Conservation (phyloP, 169 alveolate species). For the Amoebophrya sp. region DNA sequence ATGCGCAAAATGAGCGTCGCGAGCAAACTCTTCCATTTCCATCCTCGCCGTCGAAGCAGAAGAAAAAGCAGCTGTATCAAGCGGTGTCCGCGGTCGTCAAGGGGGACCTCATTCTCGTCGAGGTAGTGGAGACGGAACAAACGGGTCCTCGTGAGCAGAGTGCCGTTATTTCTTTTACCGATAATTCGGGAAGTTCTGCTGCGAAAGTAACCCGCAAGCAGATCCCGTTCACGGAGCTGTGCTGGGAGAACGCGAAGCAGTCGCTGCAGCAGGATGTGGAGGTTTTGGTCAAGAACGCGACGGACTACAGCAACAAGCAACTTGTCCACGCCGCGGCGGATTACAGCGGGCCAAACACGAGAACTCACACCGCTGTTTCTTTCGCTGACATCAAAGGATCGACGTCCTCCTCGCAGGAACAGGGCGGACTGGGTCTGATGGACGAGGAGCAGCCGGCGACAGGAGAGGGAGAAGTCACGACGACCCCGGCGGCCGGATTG, state of each 20-base stretch:
- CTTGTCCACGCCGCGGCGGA: neutral
- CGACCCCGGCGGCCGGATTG: too few species aligned
- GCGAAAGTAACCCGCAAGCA: too few species aligned
- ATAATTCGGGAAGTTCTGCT: too few species aligned
- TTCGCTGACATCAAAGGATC: too few species aligned
- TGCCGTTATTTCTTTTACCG: too few species aligned
- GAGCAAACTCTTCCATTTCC: too few species aligned
- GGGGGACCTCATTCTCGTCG: neutral
- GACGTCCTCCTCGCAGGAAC: neutral
- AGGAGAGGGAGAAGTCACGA: too few species aligned
- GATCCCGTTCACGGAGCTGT: neutral
- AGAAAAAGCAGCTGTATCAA: too few species aligned
- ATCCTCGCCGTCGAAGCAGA: too few species aligned
- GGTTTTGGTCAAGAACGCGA: slow-evolving; percentile 28
- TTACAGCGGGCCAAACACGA: neutral
- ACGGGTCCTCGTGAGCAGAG: too few species aligned
- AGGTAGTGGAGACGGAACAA: neutral
- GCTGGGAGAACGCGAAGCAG: neutral
- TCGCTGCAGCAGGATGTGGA: slow-evolving; percentile 1
- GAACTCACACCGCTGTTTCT: too few species aligned
- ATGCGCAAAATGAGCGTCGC: too few species aligned
- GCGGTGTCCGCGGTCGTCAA: neutral
- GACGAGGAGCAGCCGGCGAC: neutral
- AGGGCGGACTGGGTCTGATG: neutral
- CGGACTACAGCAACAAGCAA: neutral